These are phyloP conservation scores for Sporisorium iseilematis-ciliati DNA, from an alignment of 1,284 basidiomycete genomes.

Conservation along the genomic window DNA sequence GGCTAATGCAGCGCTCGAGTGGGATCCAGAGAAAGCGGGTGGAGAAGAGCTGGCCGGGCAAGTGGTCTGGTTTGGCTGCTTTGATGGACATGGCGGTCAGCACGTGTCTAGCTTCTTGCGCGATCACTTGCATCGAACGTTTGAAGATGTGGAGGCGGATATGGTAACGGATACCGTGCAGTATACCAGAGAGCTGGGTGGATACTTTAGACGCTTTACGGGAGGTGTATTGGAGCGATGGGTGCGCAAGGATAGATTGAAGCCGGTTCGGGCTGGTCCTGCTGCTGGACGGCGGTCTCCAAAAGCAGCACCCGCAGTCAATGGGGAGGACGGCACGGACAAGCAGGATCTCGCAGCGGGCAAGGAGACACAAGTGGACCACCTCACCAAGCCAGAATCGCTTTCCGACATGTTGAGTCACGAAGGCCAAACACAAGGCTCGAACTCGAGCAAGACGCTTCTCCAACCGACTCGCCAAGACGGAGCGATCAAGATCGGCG, in stretches of 20 bases:
- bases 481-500: slow-evolving; percentile 44
- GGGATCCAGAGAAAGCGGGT: slow-evolving; percentile 56
- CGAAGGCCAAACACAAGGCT: slow-evolving; percentile 15
- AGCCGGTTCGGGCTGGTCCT: slow-evolving; percentile 50
- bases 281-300: slow-evolving; percentile 29
- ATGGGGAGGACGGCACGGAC: slow-evolving; percentile 15
- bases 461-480: slow-evolving; percentile 28
- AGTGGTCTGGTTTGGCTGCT: slow-evolving; percentile 68
- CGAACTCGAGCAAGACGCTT: slow-evolving; percentile 31
- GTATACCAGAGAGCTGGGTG: slow-evolving; percentile 64
- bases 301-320: slow-evolving; percentile 1
- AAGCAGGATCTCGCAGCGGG: slow-evolving; percentile 5
- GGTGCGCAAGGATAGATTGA: slow-evolving; percentile 58
- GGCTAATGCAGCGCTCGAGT: slow-evolving; percentile 47
- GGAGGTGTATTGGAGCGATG: slow-evolving; percentile 63
- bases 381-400: slow-evolving; percentile 32
- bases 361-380: slow-evolving; percentile 15
- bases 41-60: slow-evolving; percentile 63
- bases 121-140: slow-evolving; percentile 58
- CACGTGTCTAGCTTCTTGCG: slow-evolving; percentile 59
- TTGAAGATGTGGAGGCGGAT: slow-evolving; percentile 56
- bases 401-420: slow-evolving; percentile 38
- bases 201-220: slow-evolving; percentile 65
- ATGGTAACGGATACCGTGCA: slow-evolving; percentile 66
- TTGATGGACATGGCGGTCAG: slow-evolving; percentile 67